Percentiles rank a stretch among this genome's conserved stretches.
Evolutionary conservation across 116 monocot genomes (phyloP).

Genomic region (Cymodocea nodosa): DNA sequence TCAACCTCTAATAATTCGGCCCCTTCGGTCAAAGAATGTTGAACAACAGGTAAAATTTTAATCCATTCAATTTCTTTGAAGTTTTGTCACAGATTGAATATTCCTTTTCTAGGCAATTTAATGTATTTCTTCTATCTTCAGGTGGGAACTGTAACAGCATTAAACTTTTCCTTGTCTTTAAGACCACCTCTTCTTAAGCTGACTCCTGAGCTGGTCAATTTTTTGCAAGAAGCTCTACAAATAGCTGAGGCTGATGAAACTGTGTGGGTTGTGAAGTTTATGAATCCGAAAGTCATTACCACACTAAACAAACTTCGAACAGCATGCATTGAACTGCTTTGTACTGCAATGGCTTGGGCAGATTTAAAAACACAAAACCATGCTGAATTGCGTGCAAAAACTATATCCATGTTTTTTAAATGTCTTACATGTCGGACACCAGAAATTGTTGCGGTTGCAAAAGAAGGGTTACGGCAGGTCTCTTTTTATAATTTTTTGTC

Average conservation of each 20-base stretch:
- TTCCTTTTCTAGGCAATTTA: background rate
- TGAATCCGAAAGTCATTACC: conserved; percentile 81
- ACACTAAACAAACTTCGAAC: conserved; percentile 96
- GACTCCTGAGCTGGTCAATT: conserved; percentile 84
- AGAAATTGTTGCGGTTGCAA: conserved; percentile 98
- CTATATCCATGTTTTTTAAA: conserved; percentile 98
- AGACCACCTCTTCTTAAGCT: conserved; percentile 96
- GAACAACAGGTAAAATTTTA: conserved; percentile 72
- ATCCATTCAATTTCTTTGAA: background rate
- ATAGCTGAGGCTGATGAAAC: conserved; percentile 99
- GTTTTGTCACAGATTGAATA: background rate
- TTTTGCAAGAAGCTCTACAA: conserved; percentile 96
- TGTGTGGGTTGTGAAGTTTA: conserved; percentile 91
- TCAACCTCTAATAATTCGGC: conserved; percentile 83
- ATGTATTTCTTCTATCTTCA: conserved; percentile 16
- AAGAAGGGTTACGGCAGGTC: conserved; percentile 98
- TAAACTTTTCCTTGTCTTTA: conserved; percentile 92
- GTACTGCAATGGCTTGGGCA: conserved; percentile 97
- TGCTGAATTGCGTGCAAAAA: conserved; percentile 74
- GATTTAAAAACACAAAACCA: conserved; percentile 81
- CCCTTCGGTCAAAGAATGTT: conserved; percentile 72
- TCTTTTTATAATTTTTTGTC: background rate
- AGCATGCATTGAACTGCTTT: conserved; percentile 95
- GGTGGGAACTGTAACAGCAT: conserved; percentile 95
- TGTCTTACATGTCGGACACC: conserved; percentile 89